Percentiles rank a stretch among this genome's conserved stretches.
Conservation (phyloP, 768 basidiomycete genomes). For the Holtermannia corniformis region DNA sequence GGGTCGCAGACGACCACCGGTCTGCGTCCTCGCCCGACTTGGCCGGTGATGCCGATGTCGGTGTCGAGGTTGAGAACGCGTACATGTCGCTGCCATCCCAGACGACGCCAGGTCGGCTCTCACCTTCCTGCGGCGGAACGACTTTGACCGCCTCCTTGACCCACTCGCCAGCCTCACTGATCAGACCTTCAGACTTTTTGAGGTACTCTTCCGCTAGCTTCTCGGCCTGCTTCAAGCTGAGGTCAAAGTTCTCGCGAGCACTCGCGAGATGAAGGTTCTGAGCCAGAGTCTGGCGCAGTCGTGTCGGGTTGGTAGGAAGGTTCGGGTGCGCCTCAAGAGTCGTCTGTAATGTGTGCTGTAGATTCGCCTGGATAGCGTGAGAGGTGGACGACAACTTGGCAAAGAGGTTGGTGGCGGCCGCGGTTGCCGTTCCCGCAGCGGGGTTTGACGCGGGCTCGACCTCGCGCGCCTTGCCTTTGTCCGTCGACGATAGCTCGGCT, state of each 20-base stretch:
- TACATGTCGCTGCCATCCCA: slow-evolving; percentile 89
- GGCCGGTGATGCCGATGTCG: slow-evolving; percentile 16
- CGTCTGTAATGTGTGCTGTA: slow-evolving; percentile 23
- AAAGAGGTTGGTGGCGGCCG: not conserved
- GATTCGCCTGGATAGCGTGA: slow-evolving; percentile 5
- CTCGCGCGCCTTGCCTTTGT: slow-evolving; percentile 31
- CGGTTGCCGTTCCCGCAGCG: not conserved
- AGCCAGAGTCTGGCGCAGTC: slow-evolving; percentile 22
- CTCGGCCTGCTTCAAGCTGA: slow-evolving; percentile 48
- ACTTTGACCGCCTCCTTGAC: slow-evolving; percentile 85
- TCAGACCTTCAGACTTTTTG: slow-evolving; percentile 48
- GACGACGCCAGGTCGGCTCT: slow-evolving; percentile 44
- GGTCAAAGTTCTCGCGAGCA: slow-evolving; percentile 53
- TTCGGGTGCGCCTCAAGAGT: slow-evolving; percentile 22
- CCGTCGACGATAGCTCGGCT: slow-evolving; percentile 9
- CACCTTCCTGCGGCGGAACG: slow-evolving; percentile 63
- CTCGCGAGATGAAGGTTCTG: slow-evolving; percentile 43
- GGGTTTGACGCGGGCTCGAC: not conserved
- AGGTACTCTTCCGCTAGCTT: slow-evolving; percentile 68
- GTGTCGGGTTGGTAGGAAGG: slow-evolving; percentile 18
- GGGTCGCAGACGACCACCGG: slow-evolving; percentile 37
- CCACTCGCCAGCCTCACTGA: slow-evolving; percentile 49
- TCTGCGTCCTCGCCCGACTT: slow-evolving; percentile 25
- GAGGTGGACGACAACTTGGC: slow-evolving; percentile 17
- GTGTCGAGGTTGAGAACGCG: slow-evolving; percentile 52